Percentiles rank a stretch among this genome's conserved stretches.
Conservation (phyloP, 345 rosid species). For the Brassica juncea region DNA sequence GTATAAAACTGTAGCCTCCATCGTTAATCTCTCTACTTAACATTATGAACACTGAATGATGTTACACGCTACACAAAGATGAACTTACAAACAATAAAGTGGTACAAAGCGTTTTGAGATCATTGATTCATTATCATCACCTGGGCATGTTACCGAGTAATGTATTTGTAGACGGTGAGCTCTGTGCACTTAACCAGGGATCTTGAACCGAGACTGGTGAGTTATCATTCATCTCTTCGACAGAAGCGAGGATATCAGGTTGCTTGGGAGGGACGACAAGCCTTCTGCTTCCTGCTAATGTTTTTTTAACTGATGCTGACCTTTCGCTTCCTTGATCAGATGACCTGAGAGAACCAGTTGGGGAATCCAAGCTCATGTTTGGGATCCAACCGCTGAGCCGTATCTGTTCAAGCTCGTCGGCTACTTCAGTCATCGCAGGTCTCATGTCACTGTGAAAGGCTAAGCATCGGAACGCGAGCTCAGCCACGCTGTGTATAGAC, state of each 20-base stretch:
- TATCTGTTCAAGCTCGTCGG: conserved; percentile 77
- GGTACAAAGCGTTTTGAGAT: conserved; percentile 5
- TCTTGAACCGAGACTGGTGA: conserved; percentile 79
- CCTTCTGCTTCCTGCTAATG: conserved; percentile 45
- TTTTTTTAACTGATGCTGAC: conserved; percentile 38
- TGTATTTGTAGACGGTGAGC: conserved; percentile 84
- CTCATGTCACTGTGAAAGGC: conserved; percentile 90
- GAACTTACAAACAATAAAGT: conserved; percentile 30
- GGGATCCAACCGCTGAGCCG: conserved; percentile 71
- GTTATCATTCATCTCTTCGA: conserved; percentile 52
- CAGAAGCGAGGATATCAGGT: conserved; percentile 40
- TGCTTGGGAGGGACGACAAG: conserved; percentile 41
- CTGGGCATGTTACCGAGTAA: conserved; percentile 58
- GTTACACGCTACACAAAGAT: conserved; percentile 19
- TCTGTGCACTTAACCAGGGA: conserved; percentile 78
- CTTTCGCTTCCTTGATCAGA: conserved; percentile 45
- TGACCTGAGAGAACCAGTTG: conserved; percentile 52
- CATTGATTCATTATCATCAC: conserved; percentile 40
- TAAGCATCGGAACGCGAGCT: conserved; percentile 88
- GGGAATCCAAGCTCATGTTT: conserved; percentile 52
- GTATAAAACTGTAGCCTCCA: conserved; percentile 8
- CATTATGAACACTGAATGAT: conserved; percentile 23
- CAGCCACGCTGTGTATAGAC: conserved; percentile 74
- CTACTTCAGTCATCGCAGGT: conserved; percentile 92
- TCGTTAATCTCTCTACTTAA: conserved; percentile 19